Base-by-base conservation (phyloP, 2,329 filamentous ascomycete species). In the Monosporascus sp. region DNA sequence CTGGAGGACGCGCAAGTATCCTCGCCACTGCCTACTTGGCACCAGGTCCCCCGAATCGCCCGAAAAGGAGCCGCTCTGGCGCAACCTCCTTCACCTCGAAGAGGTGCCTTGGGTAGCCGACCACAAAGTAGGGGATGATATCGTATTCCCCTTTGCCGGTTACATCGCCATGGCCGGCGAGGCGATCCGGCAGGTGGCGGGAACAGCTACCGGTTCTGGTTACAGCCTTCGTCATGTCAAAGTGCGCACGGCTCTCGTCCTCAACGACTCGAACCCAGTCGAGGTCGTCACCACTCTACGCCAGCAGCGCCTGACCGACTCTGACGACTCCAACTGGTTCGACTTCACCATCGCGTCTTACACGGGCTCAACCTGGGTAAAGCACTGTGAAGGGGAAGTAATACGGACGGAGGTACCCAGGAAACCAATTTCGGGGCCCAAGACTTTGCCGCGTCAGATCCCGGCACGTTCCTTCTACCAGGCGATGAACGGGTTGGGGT, bases 111-210 rank as follows among this genome's bases (percentile, higher is more conserved):
- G 76, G 27, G 67, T 72, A 6, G 62, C 70, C 46, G 72, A 74
- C 56, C 74, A 75, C 62, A 53, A 63, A 41, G 69, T 75, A 65
- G 68, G 73, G 50, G 72, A 67, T 60, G 66, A 73, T 47, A 69
- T 68, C 52, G 70, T 74, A 57, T 70, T 69, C 50, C 66, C 72
- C 54, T 65, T 65, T 17, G 62, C 65, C 8, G 71, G 70, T 39
- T 58, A 60, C 14, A 59, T 66, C 2, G 63, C 68, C 11, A 60
- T 70, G 14, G 50, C 39, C 20, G 53, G 53, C 17, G 52, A 54
- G 34, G 54, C 52, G n/a, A 27, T 51, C 6, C 45, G 47, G 8
- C 51, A 52, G 41, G 15, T 51, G n/a, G 37, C 42, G 1, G 51
- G 51, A 9, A 22, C 22, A 18, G 31, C 31, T 20, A 56, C 39